Evolutionary conservation across 176 grass and related monocot genomes (phyloP), one percentile per base, ranked within the genome.

Genomic region (Cenchrus fungigraminus): DNA sequence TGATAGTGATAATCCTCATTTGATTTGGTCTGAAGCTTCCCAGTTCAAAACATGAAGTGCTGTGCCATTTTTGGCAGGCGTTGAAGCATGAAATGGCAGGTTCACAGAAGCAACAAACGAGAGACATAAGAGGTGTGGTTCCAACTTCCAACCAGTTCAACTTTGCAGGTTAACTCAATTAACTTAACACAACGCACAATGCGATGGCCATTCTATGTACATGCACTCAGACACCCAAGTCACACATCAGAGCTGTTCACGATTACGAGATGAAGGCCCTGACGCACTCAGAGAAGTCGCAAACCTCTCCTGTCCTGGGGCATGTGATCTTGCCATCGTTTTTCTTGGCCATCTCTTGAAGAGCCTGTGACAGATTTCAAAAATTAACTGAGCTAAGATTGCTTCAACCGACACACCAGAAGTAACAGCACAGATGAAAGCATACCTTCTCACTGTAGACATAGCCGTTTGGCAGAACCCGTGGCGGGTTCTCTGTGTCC

Each of bases 401-500:
- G 17, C 25, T 46, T 79, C 47, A 46, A 37, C 19, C 12, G 12
- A 46, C 3, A 17, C 5, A 44, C 56, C 22, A 15, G 17, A 43
- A 43, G 19, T 19, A 52, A 60, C 5, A 47, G 13, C 31, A n/a
- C 45, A 2, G 55, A 29, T 79, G 31, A 44, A 9, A 1, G 0
- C 4, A 13, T 89, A 99, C 97, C 94, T 97, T 99, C 42, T 87
- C 86, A 68, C 97, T 94, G 78, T 99, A 99, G 45, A 99, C 97
- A 54, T 92, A 94, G 62, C 97, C 97, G 1, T 99, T 99, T 4
- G 97, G 97, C 20, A 99, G 76, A 73, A 99, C 97, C 45, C 91
- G 88, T 0, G 97, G 97, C 0, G 97, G 97, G 34, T 99, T 99
- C 86, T 99, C 97, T 0, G 94, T 95, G 84, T 99, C 97, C 97